Evolutionary conservation across 768 basidiomycete genomes (phyloP), one percentile per base, ranked within the genome.

Genomic region (Kockovaella imperatae): DNA sequence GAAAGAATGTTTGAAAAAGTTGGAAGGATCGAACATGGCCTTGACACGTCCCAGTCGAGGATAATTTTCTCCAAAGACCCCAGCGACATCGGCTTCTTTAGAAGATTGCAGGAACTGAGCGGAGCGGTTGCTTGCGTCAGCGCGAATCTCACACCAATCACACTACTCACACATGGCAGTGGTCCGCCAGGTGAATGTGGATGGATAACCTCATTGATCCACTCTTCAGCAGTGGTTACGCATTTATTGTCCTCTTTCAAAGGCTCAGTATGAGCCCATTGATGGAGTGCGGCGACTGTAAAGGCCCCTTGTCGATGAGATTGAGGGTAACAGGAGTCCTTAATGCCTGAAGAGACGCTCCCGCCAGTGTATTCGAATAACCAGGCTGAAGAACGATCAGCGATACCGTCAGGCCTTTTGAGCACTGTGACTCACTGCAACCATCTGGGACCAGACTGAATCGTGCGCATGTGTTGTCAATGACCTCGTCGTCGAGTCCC

Each of bases 271-370:
- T 89, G 83, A 52, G 86, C 84, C 89, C 89, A 93, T 65, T 93
- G 89, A 68, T 91, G 89, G 21, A 91, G 75, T 15, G 89, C 88
- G 2, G 86, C 84, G 45, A 93, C 80, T 2, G 85, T 89, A 72
- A 88, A 93, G 7, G 78, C 68, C 0, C 86, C 83, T 67, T 87
- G 78, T 40, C 89, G 81, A 61, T 87, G 85, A 10, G 78, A 75
- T 64, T 82, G 81, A 3, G 87, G 86, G 13, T 88, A 70, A 56
- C 84, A 86, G 11, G 76, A 81, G 54, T 68, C 60, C 47, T 85
- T 82, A 50, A 78, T 80, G 64, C 89, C 87, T 0, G 71, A 67
- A 32, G 87, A 77, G 1, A 85, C 85, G 15, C 87, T 87, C 1
- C 85, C 61, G 21, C 65, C 89, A 0, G 84, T 84, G 34, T 89